Percentiles rank a stretch among this genome's conserved stretches.
Evolutionary conservation across 371 early-diverging fungal species (phyloP).

Genomic region (Chytridiales sp.): DNA sequence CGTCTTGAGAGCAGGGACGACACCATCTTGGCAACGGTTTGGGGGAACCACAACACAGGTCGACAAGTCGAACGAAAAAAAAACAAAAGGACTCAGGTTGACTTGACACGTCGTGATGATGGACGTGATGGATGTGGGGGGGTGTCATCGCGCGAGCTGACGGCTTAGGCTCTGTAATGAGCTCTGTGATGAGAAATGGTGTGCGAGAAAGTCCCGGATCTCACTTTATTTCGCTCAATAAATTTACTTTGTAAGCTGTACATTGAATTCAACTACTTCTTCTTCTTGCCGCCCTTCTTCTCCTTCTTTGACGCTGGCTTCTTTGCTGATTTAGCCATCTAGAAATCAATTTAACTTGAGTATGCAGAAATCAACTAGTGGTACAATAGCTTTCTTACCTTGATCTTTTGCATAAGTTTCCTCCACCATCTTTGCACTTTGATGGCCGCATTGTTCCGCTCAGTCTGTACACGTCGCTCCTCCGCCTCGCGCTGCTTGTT

Average conservation of each 20-base stretch:
- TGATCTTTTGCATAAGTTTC: constrained; percentile 12
- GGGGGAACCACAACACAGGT: no score
- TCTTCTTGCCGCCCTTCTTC: constrained; percentile 27
- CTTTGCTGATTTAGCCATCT: constrained; percentile 21
- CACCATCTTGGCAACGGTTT: no score
- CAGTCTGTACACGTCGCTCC: constrained; percentile 29
- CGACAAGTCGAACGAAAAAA: no score
- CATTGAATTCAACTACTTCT: constrained; percentile 16
- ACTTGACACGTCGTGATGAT: no score
- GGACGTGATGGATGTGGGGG: no score
- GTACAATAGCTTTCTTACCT: background rate
- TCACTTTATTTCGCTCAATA: no score
- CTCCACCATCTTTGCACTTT: constrained; percentile 52
- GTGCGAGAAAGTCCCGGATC: no score
- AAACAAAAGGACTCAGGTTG: no score
- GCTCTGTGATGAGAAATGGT: no score
- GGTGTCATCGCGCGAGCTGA: no score
- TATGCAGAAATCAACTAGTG: background rate
- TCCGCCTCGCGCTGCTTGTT: constrained; percentile 42
- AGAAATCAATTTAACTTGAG: constrained; percentile 9
- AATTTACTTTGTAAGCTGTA: no score
- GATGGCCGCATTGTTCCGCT: constrained; percentile 29
- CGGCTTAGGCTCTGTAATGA: no score
- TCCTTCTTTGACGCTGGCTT: constrained; percentile 20
- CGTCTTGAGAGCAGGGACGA: constrained; percentile 57